Percentiles rank a stretch among this genome's conserved stretches.
Evolutionary conservation across 2,329 filamentous ascomycete genomes (phyloP).

Genomic region (Metarhizium album): DNA sequence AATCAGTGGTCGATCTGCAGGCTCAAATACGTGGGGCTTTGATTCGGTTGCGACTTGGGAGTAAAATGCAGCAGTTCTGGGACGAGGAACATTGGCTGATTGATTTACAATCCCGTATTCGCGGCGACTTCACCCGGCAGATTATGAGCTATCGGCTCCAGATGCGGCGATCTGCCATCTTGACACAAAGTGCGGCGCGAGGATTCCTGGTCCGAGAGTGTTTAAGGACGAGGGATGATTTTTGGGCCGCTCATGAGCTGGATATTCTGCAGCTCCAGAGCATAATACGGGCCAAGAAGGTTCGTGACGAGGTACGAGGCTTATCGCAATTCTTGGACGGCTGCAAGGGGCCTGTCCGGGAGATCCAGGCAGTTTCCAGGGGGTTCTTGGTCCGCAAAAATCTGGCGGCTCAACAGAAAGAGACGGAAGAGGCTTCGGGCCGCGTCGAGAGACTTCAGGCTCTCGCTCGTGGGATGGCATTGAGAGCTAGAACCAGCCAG

Average conservation of each 20-base stretch:
- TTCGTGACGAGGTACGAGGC: constrained; percentile 46
- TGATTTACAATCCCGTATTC: constrained; percentile 75
- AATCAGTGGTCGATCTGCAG: constrained; percentile 67
- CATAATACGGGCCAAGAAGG: constrained; percentile 60
- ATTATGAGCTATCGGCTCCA: constrained; percentile 70
- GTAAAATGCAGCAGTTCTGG: constrained; percentile 84
- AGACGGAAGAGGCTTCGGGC: constrained; percentile 40
- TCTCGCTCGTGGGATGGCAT: constrained; percentile 54
- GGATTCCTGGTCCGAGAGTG: constrained; percentile 62
- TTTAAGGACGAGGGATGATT: constrained; percentile 50
- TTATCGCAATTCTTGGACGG: constrained; percentile 48
- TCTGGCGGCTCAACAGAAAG: constrained; percentile 43
- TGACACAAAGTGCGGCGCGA: constrained; percentile 68
- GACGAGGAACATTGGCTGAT: constrained; percentile 67
- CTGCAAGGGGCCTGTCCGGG: constrained; percentile 51
- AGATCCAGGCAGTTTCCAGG: constrained; percentile 55
- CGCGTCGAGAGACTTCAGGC: constrained; percentile 53
- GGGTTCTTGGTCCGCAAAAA: constrained; percentile 55
- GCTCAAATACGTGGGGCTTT: constrained; percentile 76
- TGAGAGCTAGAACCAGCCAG: constrained; percentile 44
- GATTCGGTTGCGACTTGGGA: constrained; percentile 63
- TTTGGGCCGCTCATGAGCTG: constrained; percentile 59
- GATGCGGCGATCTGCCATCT: constrained; percentile 71
- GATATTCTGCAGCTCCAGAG: constrained; percentile 75
- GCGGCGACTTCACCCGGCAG: constrained; percentile 80